phyloP scores from a whole-genome alignment of 495 filamentous ascomycete species.

The Thermochaetoides thermophila region DNA sequence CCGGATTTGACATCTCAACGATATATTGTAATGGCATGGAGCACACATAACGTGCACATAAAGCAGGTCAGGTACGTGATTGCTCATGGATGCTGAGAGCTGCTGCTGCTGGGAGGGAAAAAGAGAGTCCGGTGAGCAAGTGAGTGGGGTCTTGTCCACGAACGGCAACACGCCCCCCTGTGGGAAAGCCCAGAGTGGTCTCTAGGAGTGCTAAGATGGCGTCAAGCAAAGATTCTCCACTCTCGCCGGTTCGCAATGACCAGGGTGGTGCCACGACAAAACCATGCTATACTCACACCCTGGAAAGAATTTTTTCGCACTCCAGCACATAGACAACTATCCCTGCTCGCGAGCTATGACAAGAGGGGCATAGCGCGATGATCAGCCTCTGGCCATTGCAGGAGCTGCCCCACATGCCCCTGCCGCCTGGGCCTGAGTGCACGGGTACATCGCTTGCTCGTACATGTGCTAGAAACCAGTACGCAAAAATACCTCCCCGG shows the following conservation, averaged over 20 bases:
- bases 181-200: background rate
- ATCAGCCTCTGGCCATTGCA: slow-evolving; percentile 16
- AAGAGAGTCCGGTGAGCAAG: too few relatives aligned
- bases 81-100: too few relatives aligned
- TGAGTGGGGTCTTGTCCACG: too few relatives aligned
- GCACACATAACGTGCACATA: too few relatives aligned
- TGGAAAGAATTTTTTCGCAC: slow-evolving; percentile 11
- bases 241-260: slow-evolving; percentile 13
- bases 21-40: too few relatives aligned
- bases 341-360: slow-evolving; percentile 14
- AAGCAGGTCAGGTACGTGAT: too few relatives aligned
- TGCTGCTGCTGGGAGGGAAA: too few relatives aligned
- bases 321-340: slow-evolving; percentile 6
- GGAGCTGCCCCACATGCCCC: slow-evolving; percentile 12
- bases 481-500: slow-evolving; percentile 8
- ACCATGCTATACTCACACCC: slow-evolving; percentile 18
- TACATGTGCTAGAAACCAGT: slow-evolving; percentile 7
- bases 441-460: slow-evolving; percentile 4
- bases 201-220: slow-evolving; percentile 8
- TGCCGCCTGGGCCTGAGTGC: slow-evolving; percentile 8
- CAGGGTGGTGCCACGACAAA: slow-evolving; percentile 23
- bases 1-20: too few relatives aligned
- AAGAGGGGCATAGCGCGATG: slow-evolving; percentile 17
- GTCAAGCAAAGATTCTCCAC: slow-evolving; percentile 12
- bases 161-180: too few relatives aligned